Evolutionary conservation across 2,329 filamentous ascomycete species (phyloP).

Genomic region (Penicillium sp.): DNA sequence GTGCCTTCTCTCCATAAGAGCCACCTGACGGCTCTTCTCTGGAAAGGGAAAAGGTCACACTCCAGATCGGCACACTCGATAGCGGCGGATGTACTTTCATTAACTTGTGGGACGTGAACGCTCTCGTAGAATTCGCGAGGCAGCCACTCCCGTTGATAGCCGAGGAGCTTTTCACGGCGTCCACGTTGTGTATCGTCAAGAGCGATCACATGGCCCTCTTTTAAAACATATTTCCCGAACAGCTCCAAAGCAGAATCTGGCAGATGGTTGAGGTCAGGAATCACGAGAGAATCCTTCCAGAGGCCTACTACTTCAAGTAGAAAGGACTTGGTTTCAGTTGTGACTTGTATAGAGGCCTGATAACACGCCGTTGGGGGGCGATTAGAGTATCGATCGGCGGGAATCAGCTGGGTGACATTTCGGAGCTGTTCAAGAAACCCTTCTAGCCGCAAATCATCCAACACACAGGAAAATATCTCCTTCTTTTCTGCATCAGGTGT

Average conservation of each 20-base stretch:
- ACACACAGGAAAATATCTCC: conserved; percentile 22
- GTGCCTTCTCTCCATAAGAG: conserved; percentile 48
- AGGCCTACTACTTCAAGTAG: conserved; percentile 34
- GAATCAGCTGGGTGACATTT: conserved; percentile 21
- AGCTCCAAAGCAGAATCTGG: conserved; percentile 18
- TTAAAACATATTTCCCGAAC: conserved; percentile 34
- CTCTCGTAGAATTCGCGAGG: conserved; percentile 50
- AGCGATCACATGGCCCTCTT: conserved; percentile 17
- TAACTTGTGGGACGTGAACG: conserved; percentile 47
- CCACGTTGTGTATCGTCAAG: not conserved
- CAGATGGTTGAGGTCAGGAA: conserved; percentile 23
- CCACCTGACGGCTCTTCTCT: conserved; percentile 50
- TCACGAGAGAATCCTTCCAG: conserved; percentile 39
- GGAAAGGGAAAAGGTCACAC: conserved; percentile 51
- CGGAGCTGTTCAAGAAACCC: conserved; percentile 27
- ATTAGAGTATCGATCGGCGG: conserved; percentile 29
- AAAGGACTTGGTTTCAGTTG: conserved; percentile 23
- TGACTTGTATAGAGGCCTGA: conserved; percentile 30
- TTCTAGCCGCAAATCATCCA: conserved; percentile 17
- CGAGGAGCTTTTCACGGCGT: conserved; percentile 17
- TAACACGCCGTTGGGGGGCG: conserved; percentile 32
- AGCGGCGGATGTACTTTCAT: conserved; percentile 32
- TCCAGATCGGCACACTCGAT: conserved; percentile 38
- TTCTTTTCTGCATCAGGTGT: conserved; percentile 15
- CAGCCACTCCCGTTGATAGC: conserved; percentile 26